Base-by-base conservation (phyloP, 1,284 basidiomycete species). In the Leucoagaricus sp. region DNA sequence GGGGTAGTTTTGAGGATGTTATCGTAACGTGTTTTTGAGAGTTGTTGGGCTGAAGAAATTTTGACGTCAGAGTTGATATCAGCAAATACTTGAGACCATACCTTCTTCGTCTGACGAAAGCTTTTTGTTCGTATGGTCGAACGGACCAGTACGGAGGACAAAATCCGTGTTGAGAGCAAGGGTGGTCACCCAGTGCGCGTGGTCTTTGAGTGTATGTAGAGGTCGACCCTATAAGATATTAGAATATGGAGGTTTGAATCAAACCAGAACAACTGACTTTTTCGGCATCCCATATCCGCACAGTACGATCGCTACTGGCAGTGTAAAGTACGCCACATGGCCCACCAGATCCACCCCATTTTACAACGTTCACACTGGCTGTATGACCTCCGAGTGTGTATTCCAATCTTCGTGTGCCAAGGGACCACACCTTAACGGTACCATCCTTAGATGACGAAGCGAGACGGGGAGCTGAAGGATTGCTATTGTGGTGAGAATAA, bases 171-270 rank as follows among this genome's bases (percentile, higher is more conserved):
- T 96, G 55, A 99, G 81, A 1, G 96, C 89, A 47, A 99, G 85
- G 0, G 96, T 98, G 45, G 96, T 99, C 19, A 99, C 96, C 96
- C 96, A 98, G 69, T 99, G 97, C 0, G 96, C 96, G 66, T 99
- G 97, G 62, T 98, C 95, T 71, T 91, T 94, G 26, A 99, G 77
- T 0, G 87, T 89, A 81, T 89, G 80, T 47, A 91, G 66, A 44
- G 78, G 78, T 63, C 76, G 82, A 0, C 87, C 89, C 85, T 89
- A 53, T n/a, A 57, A 50, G 25, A 52, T 52, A 25, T 15, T 54
- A 58, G 28, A 49, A 29, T 34, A 29, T 33, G 42, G 25, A 21
- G 7, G 31, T 31, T 34, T 6, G 13, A 17, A 19, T 55, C 23
- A 9, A 33, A 42, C 36, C 29, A 28, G 52, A 12, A 50, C 28